Conservation (phyloP, 495 filamentous ascomycete genomes). For the Hyphodiscus hymeniophilus region DNA sequence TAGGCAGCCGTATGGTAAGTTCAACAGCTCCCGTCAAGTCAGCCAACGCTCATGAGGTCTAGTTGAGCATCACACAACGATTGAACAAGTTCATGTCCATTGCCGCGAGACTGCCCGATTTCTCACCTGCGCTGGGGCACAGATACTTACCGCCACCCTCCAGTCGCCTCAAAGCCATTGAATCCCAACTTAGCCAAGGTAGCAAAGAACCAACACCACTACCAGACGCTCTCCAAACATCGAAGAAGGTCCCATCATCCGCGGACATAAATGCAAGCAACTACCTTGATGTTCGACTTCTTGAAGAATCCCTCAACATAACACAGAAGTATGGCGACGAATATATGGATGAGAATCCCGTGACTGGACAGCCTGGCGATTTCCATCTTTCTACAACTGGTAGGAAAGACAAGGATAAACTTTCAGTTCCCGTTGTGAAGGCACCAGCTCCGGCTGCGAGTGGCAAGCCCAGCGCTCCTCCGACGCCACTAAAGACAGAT, state of each 20-base stretch:
- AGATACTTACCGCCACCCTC: constrained; percentile 52
- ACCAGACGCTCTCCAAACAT: constrained; percentile 34
- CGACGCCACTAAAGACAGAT: constrained; percentile 16
- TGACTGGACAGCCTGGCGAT: constrained; percentile 78
- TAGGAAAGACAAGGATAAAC: constrained; percentile 23
- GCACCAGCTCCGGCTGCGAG: neutral
- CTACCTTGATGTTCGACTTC: constrained; percentile 39
- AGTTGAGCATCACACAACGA: constrained; percentile 18
- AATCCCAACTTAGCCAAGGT: constrained; percentile 21
- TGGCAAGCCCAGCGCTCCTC: constrained; percentile 1
- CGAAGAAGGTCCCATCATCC: constrained; percentile 20
- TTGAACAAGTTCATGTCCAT: constrained; percentile 59
- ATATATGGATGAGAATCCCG: constrained; percentile 86
- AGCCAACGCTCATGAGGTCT: no score
- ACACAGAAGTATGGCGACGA: constrained; percentile 61
- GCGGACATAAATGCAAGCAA: constrained; percentile 28
- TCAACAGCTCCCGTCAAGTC: no score
- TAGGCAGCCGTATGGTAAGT: constrained; percentile 67
- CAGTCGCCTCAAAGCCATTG: constrained; percentile 26
- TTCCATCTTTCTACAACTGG: constrained; percentile 66
- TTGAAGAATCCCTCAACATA: constrained; percentile 61
- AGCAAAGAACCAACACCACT: constrained; percentile 54
- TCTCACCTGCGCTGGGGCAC: constrained; percentile 66
- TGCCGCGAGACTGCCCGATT: constrained; percentile 50
- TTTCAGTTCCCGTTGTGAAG: constrained; percentile 12